Conservation (phyloP, 106 monocot species). For the Acorus gramineus region DNA sequence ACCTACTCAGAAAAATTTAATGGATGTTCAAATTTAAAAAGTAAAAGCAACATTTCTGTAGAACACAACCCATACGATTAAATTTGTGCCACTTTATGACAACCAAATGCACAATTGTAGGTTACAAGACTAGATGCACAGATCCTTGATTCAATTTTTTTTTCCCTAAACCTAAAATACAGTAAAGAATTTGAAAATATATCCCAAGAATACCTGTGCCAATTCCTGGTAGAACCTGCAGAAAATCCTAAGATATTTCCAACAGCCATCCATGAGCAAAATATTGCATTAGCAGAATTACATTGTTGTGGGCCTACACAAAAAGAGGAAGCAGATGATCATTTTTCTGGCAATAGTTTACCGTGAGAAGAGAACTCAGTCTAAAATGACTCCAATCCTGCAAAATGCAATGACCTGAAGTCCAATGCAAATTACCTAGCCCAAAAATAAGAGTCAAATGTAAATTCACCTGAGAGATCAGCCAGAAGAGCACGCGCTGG, state of each 20-base stretch:
- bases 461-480: constrained; percentile 81
- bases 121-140: neutral
- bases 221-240: constrained; percentile 80
- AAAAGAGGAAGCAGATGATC: constrained; percentile 5
- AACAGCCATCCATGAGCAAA: constrained; percentile 99
- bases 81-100: neutral
- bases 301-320: constrained; percentile 67
- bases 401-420: too few relatives aligned
- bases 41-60: neutral
- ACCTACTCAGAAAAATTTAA: constrained; percentile 36
- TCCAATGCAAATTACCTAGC: constrained; percentile 3
- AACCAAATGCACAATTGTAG: neutral
- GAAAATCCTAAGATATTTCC: constrained; percentile 97
- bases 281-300: constrained; percentile 91
- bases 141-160: too few relatives aligned
- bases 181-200: neutral
- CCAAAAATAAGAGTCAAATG: neutral
- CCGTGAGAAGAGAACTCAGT: too few relatives aligned
- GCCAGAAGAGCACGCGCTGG: constrained; percentile 97
- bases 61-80: too few relatives aligned
- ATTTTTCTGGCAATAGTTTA: too few relatives aligned
- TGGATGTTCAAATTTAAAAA: constrained; percentile 5
- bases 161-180: too few relatives aligned
- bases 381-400: too few relatives aligned
- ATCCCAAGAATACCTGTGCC: constrained; percentile 58